Evolutionary conservation across 345 rosid species (phyloP).

Genomic region (Eucalyptus dawsonii): DNA sequence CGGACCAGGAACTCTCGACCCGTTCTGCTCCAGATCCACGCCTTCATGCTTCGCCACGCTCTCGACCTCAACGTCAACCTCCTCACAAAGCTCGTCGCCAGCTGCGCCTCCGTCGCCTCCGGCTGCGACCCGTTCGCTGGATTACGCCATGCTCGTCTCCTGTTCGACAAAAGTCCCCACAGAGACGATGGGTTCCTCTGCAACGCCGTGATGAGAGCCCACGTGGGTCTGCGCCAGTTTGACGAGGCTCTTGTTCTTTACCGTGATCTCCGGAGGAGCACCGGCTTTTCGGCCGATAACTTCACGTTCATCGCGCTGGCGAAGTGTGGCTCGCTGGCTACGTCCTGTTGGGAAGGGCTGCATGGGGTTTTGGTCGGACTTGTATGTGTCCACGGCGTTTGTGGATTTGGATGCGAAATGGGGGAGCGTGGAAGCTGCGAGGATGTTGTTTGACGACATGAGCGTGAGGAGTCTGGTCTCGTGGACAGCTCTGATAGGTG

Average conservation of each 20-base stretch:
- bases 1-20: slow-evolving; percentile 2
- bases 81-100: slow-evolving; percentile 39
- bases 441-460: slow-evolving; percentile 57
- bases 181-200: slow-evolving; percentile 47
- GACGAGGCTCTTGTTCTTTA: slow-evolving; percentile 33
- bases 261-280: slow-evolving; percentile 24
- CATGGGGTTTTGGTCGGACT: slow-evolving; percentile 44
- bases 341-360: slow-evolving; percentile 30
- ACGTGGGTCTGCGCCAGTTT: slow-evolving; percentile 21
- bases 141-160: slow-evolving; percentile 30
- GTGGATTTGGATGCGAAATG: slow-evolving; percentile 59
- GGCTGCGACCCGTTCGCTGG: not conserved
- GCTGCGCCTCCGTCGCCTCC: slow-evolving; percentile 11
- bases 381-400: slow-evolving; percentile 53
- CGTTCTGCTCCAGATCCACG: slow-evolving; percentile 45
- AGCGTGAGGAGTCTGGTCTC: slow-evolving; percentile 42
- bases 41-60: slow-evolving; percentile 49
- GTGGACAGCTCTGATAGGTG: slow-evolving; percentile 67
- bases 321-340: slow-evolving; percentile 30
- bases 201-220: slow-evolving; percentile 55
- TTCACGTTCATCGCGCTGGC: slow-evolving; percentile 44
- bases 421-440: slow-evolving; percentile 29
- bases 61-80: slow-evolving; percentile 44
- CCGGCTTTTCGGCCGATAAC: slow-evolving; percentile 40
- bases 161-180: slow-evolving; percentile 44